Conservation (phyloP, 345 rosid species). For the Rhodomyrtus tomentosa region DNA sequence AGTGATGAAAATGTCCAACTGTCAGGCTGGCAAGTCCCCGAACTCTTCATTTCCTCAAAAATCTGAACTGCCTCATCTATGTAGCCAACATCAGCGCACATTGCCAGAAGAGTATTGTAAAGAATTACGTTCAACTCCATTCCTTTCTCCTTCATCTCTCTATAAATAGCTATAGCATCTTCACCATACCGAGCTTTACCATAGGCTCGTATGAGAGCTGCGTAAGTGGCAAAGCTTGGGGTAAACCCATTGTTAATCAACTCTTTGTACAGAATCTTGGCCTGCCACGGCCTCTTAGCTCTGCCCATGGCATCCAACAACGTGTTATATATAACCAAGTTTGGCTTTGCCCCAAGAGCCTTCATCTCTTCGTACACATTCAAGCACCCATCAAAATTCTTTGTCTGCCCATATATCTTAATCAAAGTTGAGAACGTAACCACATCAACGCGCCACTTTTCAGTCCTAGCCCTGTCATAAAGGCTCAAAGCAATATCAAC, state of each 20-base stretch:
- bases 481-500: constrained; percentile 65
- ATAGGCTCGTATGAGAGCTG: constrained; percentile 69
- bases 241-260: constrained; percentile 48
- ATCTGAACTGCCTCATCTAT: constrained; percentile 57
- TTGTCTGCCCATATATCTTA: constrained; percentile 42
- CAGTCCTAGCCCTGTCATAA: constrained; percentile 86
- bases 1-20: constrained; percentile 92
- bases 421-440: constrained; percentile 64
- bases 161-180: constrained; percentile 55
- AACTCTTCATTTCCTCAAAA: constrained; percentile 59
- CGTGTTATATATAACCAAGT: constrained; percentile 52
- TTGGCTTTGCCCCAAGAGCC: constrained; percentile 66
- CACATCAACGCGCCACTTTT: constrained; percentile 67
- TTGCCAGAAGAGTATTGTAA: constrained; percentile 71
- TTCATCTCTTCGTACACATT: constrained; percentile 93
- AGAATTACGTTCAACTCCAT: constrained; percentile 45
- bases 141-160: constrained; percentile 76
- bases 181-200: constrained; percentile 72
- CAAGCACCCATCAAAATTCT: constrained; percentile 85
- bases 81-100: constrained; percentile 84
- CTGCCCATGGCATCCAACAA: constrained; percentile 85
- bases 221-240: constrained; percentile 57
- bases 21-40: constrained; percentile 53
- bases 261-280: constrained; percentile 53
- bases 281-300: constrained; percentile 97